Percentiles rank a stretch among this genome's conserved stretches.
These are phyloP conservation scores for Salix udensis DNA, from an alignment of 345 rosid genomes.

Conservation along the genomic window DNA sequence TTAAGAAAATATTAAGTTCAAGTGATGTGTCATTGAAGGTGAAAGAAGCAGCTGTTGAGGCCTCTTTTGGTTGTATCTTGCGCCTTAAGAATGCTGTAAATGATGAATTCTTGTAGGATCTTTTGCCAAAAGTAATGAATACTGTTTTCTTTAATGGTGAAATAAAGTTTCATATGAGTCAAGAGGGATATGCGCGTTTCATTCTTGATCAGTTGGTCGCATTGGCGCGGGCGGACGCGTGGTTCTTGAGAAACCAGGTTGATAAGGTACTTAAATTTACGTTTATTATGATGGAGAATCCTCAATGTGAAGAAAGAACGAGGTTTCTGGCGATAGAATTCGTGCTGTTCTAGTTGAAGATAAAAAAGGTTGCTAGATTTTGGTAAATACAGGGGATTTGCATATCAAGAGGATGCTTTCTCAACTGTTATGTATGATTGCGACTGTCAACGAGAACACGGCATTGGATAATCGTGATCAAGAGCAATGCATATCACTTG, in stretches of 20 bases:
- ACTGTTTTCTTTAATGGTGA: no score
- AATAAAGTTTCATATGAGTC: neutral
- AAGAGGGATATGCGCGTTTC: neutral
- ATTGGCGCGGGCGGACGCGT: neutral
- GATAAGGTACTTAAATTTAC: neutral
- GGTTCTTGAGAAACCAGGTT: neutral
- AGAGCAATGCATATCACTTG: neutral
- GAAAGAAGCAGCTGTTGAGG: neutral
- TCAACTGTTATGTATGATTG: neutral
- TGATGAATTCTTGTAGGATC: neutral
- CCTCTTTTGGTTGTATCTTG: neutral
- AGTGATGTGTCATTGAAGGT: neutral
- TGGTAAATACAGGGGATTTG: neutral
- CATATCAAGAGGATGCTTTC: neutral
- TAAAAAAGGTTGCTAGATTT: neutral
- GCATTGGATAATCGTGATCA: neutral
- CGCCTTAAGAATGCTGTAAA: neutral
- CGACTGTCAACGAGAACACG: neutral
- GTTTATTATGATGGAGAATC: no score
- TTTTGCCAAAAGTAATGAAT: neutral
- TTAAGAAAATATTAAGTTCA: neutral
- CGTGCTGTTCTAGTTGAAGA: neutral
- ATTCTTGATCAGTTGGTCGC: neutral
- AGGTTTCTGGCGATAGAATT: neutral
- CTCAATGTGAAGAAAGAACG: neutral